Conservation (phyloP, 2,329 filamentous ascomycete species). For the Exophiala phaeomuriformis region DNA sequence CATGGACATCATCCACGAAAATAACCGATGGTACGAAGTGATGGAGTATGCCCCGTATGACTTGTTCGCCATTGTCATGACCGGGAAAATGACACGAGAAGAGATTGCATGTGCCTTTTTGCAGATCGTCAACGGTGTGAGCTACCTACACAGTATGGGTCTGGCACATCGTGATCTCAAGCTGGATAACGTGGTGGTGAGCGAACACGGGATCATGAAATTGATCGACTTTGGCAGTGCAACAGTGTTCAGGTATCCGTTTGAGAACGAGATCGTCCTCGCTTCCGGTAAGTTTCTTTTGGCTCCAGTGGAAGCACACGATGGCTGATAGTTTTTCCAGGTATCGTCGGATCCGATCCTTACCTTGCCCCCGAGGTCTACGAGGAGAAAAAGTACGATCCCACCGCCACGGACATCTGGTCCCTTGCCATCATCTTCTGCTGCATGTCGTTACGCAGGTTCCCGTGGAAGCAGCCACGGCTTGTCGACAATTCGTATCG, state of each 20-base stretch:
- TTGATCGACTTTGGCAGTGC: slow-evolving; percentile 98
- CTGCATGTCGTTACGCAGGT: slow-evolving; percentile 91
- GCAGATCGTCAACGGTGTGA: slow-evolving; percentile 89
- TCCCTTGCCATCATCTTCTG: slow-evolving; percentile 97
- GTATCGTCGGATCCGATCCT: slow-evolving; percentile 80
- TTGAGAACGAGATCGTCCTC: slow-evolving; percentile 78
- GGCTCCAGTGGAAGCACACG: background rate
- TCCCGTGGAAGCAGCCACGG: slow-evolving; percentile 94
- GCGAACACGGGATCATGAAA: slow-evolving; percentile 95
- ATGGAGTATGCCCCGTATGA: slow-evolving; percentile 98
- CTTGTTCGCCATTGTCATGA: slow-evolving; percentile 98
- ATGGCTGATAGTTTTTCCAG: slow-evolving; percentile 35
- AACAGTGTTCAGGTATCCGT: slow-evolving; percentile 93
- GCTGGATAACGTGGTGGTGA: slow-evolving; percentile 95
- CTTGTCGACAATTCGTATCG: slow-evolving; percentile 91
- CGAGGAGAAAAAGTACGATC: slow-evolving; percentile 86
- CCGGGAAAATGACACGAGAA: slow-evolving; percentile 87
- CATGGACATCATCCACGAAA: slow-evolving; percentile 90
- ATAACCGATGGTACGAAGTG: slow-evolving; percentile 91
- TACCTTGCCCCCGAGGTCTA: slow-evolving; percentile 97
- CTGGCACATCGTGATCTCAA: slow-evolving; percentile 92
- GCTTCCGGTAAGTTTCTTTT: slow-evolving; percentile 56
- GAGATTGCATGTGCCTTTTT: slow-evolving; percentile 87
- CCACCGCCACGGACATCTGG: slow-evolving; percentile 92
- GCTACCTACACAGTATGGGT: slow-evolving; percentile 90